These are phyloP conservation scores for Gnomoniopsis smithogilvyi DNA, from an alignment of 2,329 filamentous ascomycete genomes.

Conservation along the genomic window DNA sequence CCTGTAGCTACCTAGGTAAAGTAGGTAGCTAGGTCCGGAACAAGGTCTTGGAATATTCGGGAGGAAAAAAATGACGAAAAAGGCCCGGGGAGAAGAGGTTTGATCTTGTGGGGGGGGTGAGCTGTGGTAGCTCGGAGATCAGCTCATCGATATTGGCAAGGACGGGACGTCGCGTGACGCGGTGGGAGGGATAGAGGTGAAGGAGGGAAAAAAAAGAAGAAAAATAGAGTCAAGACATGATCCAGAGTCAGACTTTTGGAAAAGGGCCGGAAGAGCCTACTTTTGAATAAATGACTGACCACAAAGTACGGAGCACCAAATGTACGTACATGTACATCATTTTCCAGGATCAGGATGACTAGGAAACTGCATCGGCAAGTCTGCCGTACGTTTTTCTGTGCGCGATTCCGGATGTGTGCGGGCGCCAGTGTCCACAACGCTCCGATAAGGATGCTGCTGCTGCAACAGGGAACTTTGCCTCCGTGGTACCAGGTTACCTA, in stretches of 20 bases:
- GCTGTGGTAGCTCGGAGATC: no score
- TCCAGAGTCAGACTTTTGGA: no score
- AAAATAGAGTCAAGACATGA: slow-evolving; percentile 11
- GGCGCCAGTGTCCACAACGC: not conserved
- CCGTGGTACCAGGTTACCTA: no score
- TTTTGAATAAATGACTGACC: not conserved
- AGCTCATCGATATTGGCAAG: no score
- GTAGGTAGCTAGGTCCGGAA: no score
- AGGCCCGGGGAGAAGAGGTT: no score
- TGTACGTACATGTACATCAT: not conserved
- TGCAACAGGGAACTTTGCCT: no score
- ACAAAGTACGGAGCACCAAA: not conserved
- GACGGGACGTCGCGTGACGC: no score
- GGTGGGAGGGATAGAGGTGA: slow-evolving; percentile 1
- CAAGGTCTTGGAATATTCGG: no score
- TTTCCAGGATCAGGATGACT: not conserved
- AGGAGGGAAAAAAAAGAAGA: not conserved
- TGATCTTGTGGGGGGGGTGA: no score
- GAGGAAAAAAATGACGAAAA: no score
- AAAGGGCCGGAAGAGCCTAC: not conserved
- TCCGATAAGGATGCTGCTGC: not conserved
- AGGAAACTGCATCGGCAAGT: not conserved
- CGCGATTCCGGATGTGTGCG: not conserved
- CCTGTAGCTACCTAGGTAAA: no score
- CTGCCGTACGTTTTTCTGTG: not conserved